phyloP scores from a whole-genome alignment of 257 asterid species.

The Rehmannia glutinosa region DNA sequence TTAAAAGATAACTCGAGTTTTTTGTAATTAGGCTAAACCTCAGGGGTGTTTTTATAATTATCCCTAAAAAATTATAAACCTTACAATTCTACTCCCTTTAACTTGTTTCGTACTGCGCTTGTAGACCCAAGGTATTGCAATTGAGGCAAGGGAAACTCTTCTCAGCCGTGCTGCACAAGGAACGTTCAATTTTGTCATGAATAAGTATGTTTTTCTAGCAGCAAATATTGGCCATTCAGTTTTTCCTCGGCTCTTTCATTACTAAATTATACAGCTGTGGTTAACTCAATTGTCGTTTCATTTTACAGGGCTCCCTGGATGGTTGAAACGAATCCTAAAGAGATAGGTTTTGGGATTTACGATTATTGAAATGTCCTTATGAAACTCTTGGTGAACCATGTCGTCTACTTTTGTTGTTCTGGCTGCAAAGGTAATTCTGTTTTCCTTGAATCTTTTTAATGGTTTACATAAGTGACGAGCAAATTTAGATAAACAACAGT shows the following conservation, averaged over 20 bases:
- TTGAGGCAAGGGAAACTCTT: conserved; percentile 83
- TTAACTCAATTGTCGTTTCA: not conserved
- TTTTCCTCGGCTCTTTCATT: not conserved
- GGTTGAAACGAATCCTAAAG: conserved; percentile 91
- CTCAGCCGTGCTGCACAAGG: conserved; percentile 75
- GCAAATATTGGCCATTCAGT: not conserved
- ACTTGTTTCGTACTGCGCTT: conserved; percentile 6
- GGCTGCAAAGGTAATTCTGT: conserved; percentile 2
- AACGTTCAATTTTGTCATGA: conserved; percentile 68
- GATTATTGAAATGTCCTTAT: conserved; percentile 16
- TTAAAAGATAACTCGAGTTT: too few species aligned
- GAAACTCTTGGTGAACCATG: too few species aligned
- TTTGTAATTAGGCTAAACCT: too few species aligned
- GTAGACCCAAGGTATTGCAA: conserved; percentile 79
- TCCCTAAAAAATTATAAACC: too few species aligned
- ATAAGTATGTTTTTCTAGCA: conserved; percentile 27
- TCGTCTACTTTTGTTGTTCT: too few species aligned
- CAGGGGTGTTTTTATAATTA: too few species aligned
- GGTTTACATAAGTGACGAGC: not conserved
- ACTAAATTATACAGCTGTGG: not conserved
- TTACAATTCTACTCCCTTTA: not conserved
- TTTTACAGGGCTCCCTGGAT: conserved; percentile 89
- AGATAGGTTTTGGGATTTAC: conserved; percentile 83
- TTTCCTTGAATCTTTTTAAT: not conserved
- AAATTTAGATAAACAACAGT: not conserved